These are phyloP conservation scores for Eucalyptus globulus DNA, from an alignment of 345 rosid genomes.

Conservation along the genomic window DNA sequence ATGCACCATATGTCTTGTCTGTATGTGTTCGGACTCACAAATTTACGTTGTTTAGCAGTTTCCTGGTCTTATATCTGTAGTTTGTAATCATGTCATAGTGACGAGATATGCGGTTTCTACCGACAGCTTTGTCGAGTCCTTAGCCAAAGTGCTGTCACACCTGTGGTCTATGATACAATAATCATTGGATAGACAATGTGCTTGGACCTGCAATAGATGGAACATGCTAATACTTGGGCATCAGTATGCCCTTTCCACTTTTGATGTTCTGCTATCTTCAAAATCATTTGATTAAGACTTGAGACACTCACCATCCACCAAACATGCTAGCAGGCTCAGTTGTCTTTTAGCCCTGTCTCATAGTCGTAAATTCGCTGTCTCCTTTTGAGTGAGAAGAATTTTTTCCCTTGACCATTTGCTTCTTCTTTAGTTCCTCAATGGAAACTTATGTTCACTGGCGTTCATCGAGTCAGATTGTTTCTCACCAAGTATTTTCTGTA, in stretches of 20 bases:
- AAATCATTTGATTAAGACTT: background rate
- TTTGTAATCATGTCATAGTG: background rate
- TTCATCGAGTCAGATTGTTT: no score
- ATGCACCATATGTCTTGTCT: slow-evolving; percentile 35
- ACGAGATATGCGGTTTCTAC: background rate
- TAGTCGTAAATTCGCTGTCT: background rate
- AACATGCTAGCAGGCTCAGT: background rate
- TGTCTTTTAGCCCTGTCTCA: background rate
- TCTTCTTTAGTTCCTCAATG: background rate
- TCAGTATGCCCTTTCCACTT: background rate
- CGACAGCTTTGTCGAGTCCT: background rate
- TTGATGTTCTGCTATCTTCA: background rate
- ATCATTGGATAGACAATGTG: background rate
- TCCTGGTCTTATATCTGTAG: background rate
- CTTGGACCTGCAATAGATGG: background rate
- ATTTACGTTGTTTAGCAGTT: background rate
- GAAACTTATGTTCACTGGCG: background rate
- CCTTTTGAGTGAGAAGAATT: background rate
- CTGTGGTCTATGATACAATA: background rate
- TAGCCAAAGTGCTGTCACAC: background rate
- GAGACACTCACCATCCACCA: background rate
- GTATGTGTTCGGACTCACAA: slow-evolving; percentile 8
- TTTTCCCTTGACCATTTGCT: background rate
- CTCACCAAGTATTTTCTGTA: background rate
- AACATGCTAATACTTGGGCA: background rate